Base-by-base conservation (phyloP, 2,329 filamentous ascomycete genomes). In the Fusarium coicis region DNA sequence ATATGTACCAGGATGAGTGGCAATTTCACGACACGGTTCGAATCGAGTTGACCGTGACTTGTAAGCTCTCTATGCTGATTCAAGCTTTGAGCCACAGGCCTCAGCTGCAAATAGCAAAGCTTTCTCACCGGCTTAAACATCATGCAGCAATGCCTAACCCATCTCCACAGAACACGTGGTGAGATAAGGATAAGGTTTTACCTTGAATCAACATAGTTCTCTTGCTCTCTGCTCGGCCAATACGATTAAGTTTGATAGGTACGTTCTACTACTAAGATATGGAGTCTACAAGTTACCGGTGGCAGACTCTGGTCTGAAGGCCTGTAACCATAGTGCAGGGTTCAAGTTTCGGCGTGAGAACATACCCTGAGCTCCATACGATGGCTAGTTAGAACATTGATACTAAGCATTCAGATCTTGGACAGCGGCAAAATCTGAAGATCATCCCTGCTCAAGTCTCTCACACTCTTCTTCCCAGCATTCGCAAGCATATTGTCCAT, bases 401-500 rank as follows among this genome's bases (percentile, higher is more conserved):
- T 36, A 52, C 3, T 23, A 10, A 11, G 12, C 16, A 1, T 6
- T 50, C 36, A 73, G 14, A 76, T 47, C 18, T 72, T 76, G 0
- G 55, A 60, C 1, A 55, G 43, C 1, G 60, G 60, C 8, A 68
- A 46, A 23, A 70, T 46, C 44, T 75, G 74, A 23, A 76, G 65
- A 44, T 76, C 74, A 16, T 75, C 70, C 2, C 70, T 60, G 5
- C 54, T 36, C 39, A 76, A 47, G 10, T 76, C 74, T 8, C 19
- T 39, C 15, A 87, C 76, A 23, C 73, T 84, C 77, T 82, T 78
- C 61, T 88, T 86, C 1, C 89, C 89, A 6, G 85, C 81, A 52
- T 90, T 79, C 4, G 86, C 86, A 85, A 91, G 87, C 14, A 83
- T 87, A 61, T 88, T 84, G 77, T 90, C 89, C 21, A 81, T 72